phyloP scores from a whole-genome alignment of 352 stramenopile species.

The Aphanomyces invadans region DNA sequence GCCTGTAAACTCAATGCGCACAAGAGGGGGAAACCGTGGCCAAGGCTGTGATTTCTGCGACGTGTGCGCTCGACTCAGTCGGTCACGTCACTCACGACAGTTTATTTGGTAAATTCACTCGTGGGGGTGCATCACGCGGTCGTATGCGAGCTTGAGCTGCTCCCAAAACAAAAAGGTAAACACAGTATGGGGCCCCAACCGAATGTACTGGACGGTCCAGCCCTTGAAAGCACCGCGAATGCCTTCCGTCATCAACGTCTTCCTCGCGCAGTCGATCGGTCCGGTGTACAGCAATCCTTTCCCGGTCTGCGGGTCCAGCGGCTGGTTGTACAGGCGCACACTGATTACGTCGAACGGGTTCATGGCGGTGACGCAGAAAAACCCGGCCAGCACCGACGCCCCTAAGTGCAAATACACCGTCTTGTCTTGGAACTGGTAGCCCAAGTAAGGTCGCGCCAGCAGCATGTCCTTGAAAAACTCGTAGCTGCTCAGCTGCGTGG shows the following conservation, averaged over 20 bases:
- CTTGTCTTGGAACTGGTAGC: constrained; percentile 16
- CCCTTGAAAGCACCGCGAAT: constrained; percentile 21
- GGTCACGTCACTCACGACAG: too few relatives aligned
- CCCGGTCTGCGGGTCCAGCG: constrained; percentile 5
- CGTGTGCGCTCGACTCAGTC: too few relatives aligned
- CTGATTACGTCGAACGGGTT: constrained; percentile 23
- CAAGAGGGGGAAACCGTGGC: too few relatives aligned
- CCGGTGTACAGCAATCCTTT: constrained; percentile 20
- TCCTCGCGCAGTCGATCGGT: constrained; percentile 19
- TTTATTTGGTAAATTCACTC: neutral
- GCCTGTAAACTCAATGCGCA: too few relatives aligned
- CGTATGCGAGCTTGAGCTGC: constrained; percentile 24
- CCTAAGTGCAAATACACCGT: constrained; percentile 16
- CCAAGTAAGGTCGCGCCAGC: neutral
- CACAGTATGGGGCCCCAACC: constrained; percentile 18
- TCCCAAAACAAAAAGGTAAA: constrained; percentile 26
- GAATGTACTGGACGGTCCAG: constrained; percentile 24
- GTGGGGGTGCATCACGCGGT: neutral
- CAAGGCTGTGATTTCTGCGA: too few relatives aligned
- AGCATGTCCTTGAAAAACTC: constrained; percentile 25
- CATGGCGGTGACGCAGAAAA: constrained; percentile 25
- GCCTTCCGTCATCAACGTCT: constrained; percentile 21
- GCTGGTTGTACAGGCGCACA: constrained; percentile 23
- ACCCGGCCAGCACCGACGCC: constrained; percentile 11
- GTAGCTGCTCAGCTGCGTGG: constrained; percentile 22